These are phyloP conservation scores for Tricholoma furcatifolium DNA, from an alignment of 768 basidiomycete genomes.

Conservation along the genomic window DNA sequence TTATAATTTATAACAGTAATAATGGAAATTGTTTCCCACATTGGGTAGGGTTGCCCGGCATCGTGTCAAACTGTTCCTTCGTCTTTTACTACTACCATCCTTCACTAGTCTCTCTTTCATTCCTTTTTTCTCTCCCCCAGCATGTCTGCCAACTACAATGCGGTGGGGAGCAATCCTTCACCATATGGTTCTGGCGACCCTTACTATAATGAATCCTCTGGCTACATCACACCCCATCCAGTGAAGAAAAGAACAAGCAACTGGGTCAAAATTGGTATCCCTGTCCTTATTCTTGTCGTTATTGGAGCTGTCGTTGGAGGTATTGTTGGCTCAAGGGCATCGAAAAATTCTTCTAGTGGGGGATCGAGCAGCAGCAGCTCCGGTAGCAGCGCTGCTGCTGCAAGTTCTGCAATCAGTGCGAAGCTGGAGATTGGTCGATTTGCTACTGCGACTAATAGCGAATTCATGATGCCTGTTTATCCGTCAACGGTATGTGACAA, in stretches of 20 bases:
- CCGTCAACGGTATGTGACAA: slow-evolving; percentile 74
- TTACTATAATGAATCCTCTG: slow-evolving; percentile 68
- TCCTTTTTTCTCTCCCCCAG: slow-evolving; percentile 16
- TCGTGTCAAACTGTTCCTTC: slow-evolving; percentile 3
- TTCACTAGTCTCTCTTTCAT: slow-evolving; percentile 24
- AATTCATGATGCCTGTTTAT: slow-evolving; percentile 82
- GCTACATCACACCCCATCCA: slow-evolving; percentile 57
- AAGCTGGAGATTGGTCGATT: slow-evolving; percentile 65
- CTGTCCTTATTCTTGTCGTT: slow-evolving; percentile 61
- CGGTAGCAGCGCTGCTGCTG: slow-evolving; percentile 40
- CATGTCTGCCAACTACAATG: slow-evolving; percentile 36
- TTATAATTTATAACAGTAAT: no score
- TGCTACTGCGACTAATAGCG: slow-evolving; percentile 76
- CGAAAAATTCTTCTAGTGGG: slow-evolving; percentile 40
- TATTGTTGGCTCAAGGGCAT: slow-evolving; percentile 67
- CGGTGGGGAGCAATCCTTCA: slow-evolving; percentile 22
- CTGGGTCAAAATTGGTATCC: slow-evolving; percentile 78
- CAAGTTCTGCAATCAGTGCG: slow-evolving; percentile 55
- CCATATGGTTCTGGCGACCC: slow-evolving; percentile 59
- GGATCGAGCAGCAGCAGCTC: slow-evolving; percentile 24
- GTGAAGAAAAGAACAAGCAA: slow-evolving; percentile 56
- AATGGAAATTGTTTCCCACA: no score
- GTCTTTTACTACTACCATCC: slow-evolving; percentile 22
- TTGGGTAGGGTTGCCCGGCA: neutral
- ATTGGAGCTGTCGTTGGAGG: slow-evolving; percentile 73